phyloP scores from a whole-genome alignment of 225 moss, liverwort and hornwort genomes.

The Thuidium tamariscinum region DNA sequence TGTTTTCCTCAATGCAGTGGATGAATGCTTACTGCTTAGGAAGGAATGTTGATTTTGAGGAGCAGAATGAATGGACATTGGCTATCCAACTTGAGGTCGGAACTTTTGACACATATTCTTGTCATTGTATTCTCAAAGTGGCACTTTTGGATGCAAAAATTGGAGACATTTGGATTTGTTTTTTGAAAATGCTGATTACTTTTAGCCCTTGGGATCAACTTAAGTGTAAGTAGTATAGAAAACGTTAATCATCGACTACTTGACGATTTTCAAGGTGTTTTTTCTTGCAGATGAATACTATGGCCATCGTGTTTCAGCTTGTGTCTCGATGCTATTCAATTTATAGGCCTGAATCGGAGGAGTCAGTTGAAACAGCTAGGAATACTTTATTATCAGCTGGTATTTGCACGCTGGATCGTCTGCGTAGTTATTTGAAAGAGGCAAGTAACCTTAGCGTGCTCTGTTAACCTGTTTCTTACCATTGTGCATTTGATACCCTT shows the following conservation, averaged over 20 bases:
- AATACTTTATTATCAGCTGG: conserved; percentile 53
- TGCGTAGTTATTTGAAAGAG: conserved; percentile 48
- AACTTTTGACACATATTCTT: not conserved
- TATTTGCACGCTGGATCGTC: conserved; percentile 36
- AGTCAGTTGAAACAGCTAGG: conserved; percentile 30
- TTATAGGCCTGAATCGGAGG: conserved; percentile 6
- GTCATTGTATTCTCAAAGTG: not conserved
- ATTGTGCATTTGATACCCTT: not conserved
- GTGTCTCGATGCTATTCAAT: conserved; percentile 31
- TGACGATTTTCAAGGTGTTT: not conserved
- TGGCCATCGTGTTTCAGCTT: conserved; percentile 47
- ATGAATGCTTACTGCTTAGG: conserved; percentile 37
- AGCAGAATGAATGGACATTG: conserved; percentile 49
- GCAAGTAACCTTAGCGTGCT: conserved; percentile 3
- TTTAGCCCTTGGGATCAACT: not conserved
- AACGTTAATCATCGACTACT: not conserved
- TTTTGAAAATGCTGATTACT: not conserved
- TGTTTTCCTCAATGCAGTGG: conserved; percentile 27
- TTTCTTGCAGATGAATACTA: conserved; percentile 48
- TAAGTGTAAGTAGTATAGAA: not conserved
- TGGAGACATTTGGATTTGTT: not conserved
- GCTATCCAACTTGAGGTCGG: conserved; percentile 58
- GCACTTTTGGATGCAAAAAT: not conserved
- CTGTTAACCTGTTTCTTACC: not conserved
- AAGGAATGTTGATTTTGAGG: conserved; percentile 46